Base-by-base conservation (phyloP, 2,329 filamentous ascomycete species). In the Periglandula ipomoeae region DNA sequence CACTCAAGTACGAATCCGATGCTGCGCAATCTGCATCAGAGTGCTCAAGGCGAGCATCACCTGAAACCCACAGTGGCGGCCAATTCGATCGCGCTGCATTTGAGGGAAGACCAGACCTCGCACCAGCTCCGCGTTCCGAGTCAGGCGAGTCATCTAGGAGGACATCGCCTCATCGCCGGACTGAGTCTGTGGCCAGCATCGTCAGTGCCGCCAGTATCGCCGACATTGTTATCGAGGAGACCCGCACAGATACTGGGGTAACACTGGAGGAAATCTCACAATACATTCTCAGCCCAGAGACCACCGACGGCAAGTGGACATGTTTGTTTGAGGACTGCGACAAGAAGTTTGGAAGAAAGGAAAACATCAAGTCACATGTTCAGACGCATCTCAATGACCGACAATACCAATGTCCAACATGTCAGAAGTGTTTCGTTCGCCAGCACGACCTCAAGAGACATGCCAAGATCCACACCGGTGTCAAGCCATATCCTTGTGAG, bases 341-440 rank as follows among this genome's bases (percentile, higher is more conserved):
- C 57, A 95, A 95, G 67, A 81, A 83, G 47, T 97, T 98, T 63
- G 91, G 90, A n/a, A 82, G 93, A 58, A 95, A 96, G 66, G 93
- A 98, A 67, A 97, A 98, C 69, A 96, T 97, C 73, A 95, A 95
- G 65, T 95, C 90, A 1, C 93, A 98, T 65, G 88, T 98, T 13
- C 93, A 98, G 69, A 98, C 93, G 3, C 93, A 98, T 68, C 83
- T 98, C 55, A 93, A 94, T 59, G 93, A 98, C 65, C 81, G 93
- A 43, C 93, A 96, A 64, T 98, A 89, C 70, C 85, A 88, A 66
- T 98, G 93, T 69, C 89, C 91, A 41, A 84, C 87, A 48, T 98
- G 93, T 71, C 78, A 85, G 46, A 97, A 97, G 70, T 91, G 89
- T 69, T 98, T 98, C 64, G 93, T 97, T 38, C 85, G 93, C 34